Base-by-base conservation (phyloP, 1,284 basidiomycete genomes). In the Volvariella surrecta region DNA sequence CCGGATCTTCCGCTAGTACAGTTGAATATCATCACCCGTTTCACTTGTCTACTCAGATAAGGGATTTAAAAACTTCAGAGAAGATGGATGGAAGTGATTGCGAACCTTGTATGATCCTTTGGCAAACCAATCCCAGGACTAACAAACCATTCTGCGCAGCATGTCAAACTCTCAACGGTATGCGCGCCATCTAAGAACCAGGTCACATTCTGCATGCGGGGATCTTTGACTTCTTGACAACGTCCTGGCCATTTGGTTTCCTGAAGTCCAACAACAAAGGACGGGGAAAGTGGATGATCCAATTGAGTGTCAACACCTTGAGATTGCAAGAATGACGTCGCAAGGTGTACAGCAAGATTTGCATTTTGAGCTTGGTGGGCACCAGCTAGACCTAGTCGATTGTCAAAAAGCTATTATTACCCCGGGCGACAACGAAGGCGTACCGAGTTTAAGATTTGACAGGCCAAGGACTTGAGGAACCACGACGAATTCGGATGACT, bases 181-280 rank as follows among this genome's bases (percentile, higher is more conserved):
- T 99, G 96, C 10, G 95, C 94, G 1, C 96, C 96, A 59, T 99
- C 96, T 18, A 99, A 68, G 60, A 84, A 90, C 92, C 93, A 99
- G 1, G 78, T 88, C 8, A 76, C 68, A 3, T 58, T 55, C 2
- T 58, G 32, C 42, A 68, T 56, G 15, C 50, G 57, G 1, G 80
- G 79, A 51, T 91, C 85, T 2, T 52, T 48, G 4, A 96, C 79
- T 1, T 74, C 77, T 63, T 99, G 96, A 60, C 96, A 99, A 34
- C 96, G 78, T n/a, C 96, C 96, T 2, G 96, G 95, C 95, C 95
- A 99, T 47, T 71, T 77, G 0, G 93, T 77, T 11, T 73, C 66
- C 49, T 77, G 63, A 15, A 99, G 65, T 1, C 83, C 92, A 19
- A 67, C 54, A 20, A 76, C 56, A 51, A 89, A 83, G 3, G 68